Conservation (phyloP, 2,329 filamentous ascomycete species). For the Allantophomopsis lycopodina region DNA sequence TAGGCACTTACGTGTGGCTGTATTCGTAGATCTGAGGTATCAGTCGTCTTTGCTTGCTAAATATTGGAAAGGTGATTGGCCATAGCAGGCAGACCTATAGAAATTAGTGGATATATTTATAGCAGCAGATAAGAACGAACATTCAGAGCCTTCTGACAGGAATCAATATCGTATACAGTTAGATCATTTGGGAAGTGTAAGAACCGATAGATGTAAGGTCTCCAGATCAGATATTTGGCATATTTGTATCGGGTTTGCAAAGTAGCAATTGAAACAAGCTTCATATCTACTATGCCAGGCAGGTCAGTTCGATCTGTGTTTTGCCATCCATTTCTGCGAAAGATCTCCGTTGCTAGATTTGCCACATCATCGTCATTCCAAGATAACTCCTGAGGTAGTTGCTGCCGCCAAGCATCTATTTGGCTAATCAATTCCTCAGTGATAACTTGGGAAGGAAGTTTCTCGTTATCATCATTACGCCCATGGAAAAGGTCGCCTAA, state of each 20-base stretch:
- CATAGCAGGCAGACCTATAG: not conserved
- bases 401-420: not conserved
- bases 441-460: not conserved
- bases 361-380: not conserved
- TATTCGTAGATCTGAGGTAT: conserved; percentile 2
- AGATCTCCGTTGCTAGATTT: not conserved
- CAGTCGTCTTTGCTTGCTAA: not conserved
- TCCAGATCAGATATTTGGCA: conserved; percentile 2
- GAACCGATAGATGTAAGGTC: conserved; percentile 2
- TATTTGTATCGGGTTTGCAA: conserved; percentile 3
- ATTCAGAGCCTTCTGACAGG: not conserved
- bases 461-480: not conserved
- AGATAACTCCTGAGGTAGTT: not conserved
- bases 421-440: not conserved
- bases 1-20: conserved; percentile 1
- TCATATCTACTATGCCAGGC: not conserved
- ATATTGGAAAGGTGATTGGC: too few species aligned
- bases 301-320: too few species aligned
- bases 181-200: conserved; percentile 1
- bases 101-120: too few species aligned
- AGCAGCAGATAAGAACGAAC: too few species aligned
- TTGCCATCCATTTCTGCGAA: not conserved
- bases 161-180: not conserved
- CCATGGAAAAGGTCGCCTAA: not conserved
- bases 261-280: not conserved